Percentiles rank a stretch among this genome's conserved stretches.
phyloP scores from a whole-genome alignment of 306 rosid genomes.

The Cicer judaicum region DNA sequence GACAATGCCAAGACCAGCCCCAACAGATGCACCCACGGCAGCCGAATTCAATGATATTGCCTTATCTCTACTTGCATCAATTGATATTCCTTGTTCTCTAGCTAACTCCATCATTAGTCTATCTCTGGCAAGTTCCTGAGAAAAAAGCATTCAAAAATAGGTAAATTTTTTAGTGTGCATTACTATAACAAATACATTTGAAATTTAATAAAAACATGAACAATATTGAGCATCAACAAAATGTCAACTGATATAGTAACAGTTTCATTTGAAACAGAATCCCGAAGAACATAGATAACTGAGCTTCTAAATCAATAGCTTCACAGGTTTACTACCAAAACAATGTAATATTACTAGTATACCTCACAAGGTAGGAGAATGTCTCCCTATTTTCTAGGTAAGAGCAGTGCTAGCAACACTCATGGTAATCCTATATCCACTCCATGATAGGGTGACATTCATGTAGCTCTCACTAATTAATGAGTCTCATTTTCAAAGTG shows the following conservation, averaged over 20 bases:
- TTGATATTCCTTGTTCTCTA: conserved; percentile 63
- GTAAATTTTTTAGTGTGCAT: not conserved
- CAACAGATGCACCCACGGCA: conserved; percentile 89
- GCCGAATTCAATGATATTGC: conserved; percentile 72
- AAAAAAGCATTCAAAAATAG: conserved; percentile 12
- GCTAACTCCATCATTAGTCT: conserved; percentile 74
- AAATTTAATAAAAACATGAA: not conserved
- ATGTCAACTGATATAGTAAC: not conserved
- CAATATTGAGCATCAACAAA: conserved; percentile 3
- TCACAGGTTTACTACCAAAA: not conserved
- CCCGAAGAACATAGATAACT: not conserved
- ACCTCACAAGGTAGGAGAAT: not conserved
- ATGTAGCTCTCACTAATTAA: not conserved
- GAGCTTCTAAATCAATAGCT: not conserved
- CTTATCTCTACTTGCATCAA: conserved; percentile 60
- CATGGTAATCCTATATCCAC: not conserved
- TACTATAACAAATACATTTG: conserved; percentile 5
- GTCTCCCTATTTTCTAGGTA: not conserved
- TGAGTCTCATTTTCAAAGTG: not conserved
- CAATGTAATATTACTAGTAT: not conserved
- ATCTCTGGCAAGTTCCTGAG: conserved; percentile 79
- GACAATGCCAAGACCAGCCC: conserved; percentile 90
- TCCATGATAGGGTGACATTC: not conserved
- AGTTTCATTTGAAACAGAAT: conserved; percentile 19
- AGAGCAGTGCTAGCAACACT: not conserved